Base-by-base conservation (phyloP, 352 stramenopile genomes). In the Halophytophthora polymorphica region DNA sequence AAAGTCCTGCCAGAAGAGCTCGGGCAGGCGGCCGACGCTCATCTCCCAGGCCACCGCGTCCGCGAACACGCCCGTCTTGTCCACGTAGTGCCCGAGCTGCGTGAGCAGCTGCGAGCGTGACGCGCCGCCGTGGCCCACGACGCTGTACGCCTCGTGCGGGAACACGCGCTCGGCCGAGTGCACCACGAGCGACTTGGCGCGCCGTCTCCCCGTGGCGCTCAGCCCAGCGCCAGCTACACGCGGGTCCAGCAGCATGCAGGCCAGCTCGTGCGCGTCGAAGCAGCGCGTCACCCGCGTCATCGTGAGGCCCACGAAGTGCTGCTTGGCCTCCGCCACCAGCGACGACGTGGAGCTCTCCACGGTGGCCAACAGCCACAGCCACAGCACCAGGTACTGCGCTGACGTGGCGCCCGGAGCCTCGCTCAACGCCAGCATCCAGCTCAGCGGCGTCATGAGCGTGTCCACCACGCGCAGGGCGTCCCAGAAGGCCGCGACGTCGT, bases 41-140 rank as follows among this genome's bases (percentile, higher is more conserved):
- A 83, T 77, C 53, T 83, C 71, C 73, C 73, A 85, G 19, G 49
- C 56, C 29, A 85, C 56, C 3, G 56, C 43, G 50, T 82, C 71
- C 1, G 34, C 53, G 58, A 85, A 85, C 37, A 53, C 50, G 10
- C 45, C 63, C 21, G 66, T 51, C 36, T 70, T 66, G 22, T 73
- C 67, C 15, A 63, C 22, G 47, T 66, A 83, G 29, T 79, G 37
- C 10, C 57, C 53, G 8, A 86, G 29, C 31, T 86, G 66, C 10
- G 44, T 49, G 22, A 86, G 52, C 37, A 86, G 41, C 18, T 56
- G 31, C 15, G 41, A 42, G 41, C 66, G 53, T 42, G 53, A 21
- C 25, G 11, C 51, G 3, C 53, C 42, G 25, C 38, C 49, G 22
- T 38, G 3, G 2, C 33, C 33, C 6, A 22, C 39, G 12, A 51